Evolutionary conservation across 202 grass and related monocot genomes (phyloP), one percentile per base, ranked within the genome.

Genomic region (Saccharum hybrid): DNA sequence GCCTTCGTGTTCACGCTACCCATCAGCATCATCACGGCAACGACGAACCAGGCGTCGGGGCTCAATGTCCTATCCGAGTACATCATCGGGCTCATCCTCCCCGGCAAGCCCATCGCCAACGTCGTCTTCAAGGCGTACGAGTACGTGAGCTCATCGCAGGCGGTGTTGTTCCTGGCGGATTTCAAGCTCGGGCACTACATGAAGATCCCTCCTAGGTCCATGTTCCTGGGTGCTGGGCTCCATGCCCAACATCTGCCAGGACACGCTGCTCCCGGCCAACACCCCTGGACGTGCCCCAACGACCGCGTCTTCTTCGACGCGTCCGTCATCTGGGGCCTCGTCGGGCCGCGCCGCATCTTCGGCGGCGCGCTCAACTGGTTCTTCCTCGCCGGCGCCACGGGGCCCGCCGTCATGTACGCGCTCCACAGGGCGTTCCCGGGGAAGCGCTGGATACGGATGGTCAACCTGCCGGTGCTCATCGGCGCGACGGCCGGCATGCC

Each of bases 241-340:
- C 22, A 28, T 90, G 26, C 22, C 70, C 1, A 81, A 93, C 42
- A 93, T 93, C 23, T 93, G 88, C 86, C 82, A 90, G 37, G 64
- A 72, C n/a, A 41, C 71, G 33, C 83, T 28, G 10, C 80, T 90
- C 30, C 82, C 88, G 2, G 15, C 62, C 7, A 82, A 90, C 64
- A 98, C 87, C 92, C 88, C 4, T 98, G 92, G 92, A 98, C 88
- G 41, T 98, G 90, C 74, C 92, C 92, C 1, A 43, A 76, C 19
- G 89, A 93, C 87, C 87, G 84, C 33, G 88, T 98, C 37, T 98
- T 98, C 76, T 94, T 95, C 68, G 89, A 98, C 49, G 92, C 95
- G 11, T 93, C 92, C 0, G 89, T 98, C 16, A 98, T 93, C 65
- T 98, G n/a, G 90, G 92, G 92, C 10, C 83, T 93, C 14, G 89